Conservation (phyloP, 768 basidiomycete species). For the Exsudoporus frostii region DNA sequence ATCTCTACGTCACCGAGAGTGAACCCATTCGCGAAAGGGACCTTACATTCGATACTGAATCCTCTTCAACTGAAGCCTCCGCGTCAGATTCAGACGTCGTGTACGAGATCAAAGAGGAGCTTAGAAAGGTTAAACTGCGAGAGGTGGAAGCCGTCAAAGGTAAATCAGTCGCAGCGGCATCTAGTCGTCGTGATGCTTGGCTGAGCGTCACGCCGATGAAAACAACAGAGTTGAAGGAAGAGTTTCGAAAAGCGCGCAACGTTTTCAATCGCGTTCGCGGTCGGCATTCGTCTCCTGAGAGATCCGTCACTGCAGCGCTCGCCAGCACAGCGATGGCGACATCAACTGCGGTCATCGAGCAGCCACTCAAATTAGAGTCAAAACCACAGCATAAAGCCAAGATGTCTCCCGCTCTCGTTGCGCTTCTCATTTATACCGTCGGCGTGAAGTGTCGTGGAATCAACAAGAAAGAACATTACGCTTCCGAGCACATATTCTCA, state of each 20-base stretch:
- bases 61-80: constrained; percentile 42
- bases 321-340: constrained; percentile 5
- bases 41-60: constrained; percentile 37
- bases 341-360: constrained; percentile 18
- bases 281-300: constrained; percentile 23
- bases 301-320: constrained; percentile 15
- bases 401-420: constrained; percentile 72
- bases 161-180: constrained; percentile 5
- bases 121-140: constrained; percentile 22
- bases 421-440: constrained; percentile 88
- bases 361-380: constrained; percentile 8
- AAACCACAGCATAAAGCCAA: constrained; percentile 42
- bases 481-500: constrained; percentile 87
- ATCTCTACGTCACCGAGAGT: constrained; percentile 52
- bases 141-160: constrained; percentile 39
- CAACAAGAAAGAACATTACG: constrained; percentile 82
- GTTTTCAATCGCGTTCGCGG: constrained; percentile 43
- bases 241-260: constrained; percentile 38
- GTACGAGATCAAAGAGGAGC: constrained; percentile 27
- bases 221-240: constrained; percentile 36
- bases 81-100: constrained; percentile 29
- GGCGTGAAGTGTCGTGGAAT: constrained; percentile 94
- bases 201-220: constrained; percentile 12
- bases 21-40: constrained; percentile 34
- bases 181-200: constrained; percentile 6